These are phyloP conservation scores for Begonia fuchsioides DNA, from an alignment of 306 rosid species.

Conservation along the genomic window DNA sequence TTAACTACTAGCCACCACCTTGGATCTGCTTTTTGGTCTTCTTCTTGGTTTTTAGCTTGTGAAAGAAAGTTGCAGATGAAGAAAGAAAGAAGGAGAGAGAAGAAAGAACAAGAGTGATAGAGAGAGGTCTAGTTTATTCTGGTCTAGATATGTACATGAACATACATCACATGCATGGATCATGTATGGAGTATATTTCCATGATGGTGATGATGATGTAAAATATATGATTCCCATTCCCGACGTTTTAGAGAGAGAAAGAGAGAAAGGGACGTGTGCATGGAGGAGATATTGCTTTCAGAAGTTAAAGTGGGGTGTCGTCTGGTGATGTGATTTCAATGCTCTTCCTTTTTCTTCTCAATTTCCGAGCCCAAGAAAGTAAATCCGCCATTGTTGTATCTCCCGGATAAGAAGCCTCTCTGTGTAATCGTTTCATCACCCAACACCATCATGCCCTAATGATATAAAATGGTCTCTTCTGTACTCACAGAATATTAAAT, in stretches of 20 bases:
- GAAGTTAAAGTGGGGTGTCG: constrained; percentile 18
- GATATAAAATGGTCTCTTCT: constrained; percentile 11
- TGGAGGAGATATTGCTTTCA: not conserved
- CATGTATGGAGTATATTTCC: too few relatives aligned
- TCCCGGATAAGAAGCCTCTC: constrained; percentile 18
- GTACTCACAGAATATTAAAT: too few relatives aligned
- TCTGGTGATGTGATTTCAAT: constrained; percentile 37
- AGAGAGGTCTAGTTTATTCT: constrained; percentile 7
- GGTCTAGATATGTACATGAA: not conserved
- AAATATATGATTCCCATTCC: constrained; percentile 27
- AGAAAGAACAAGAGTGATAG: not conserved
- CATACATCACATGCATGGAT: too few relatives aligned
- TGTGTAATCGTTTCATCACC: constrained; percentile 8
- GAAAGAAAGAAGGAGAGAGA: not conserved
- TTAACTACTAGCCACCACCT: constrained; percentile 2
- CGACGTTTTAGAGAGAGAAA: constrained; percentile 10
- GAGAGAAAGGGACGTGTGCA: not conserved
- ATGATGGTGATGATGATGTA: too few relatives aligned
- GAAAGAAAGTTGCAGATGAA: not conserved
- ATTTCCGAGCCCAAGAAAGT: constrained; percentile 34
- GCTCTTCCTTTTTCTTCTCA: constrained; percentile 20
- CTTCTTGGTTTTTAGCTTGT: constrained; percentile 29
- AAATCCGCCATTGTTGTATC: constrained; percentile 9
- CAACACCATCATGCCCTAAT: constrained; percentile 29
- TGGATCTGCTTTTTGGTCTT: not conserved